Conservation (phyloP, 2,329 filamentous ascomycete genomes). For the Fusarium odoratissimum region DNA sequence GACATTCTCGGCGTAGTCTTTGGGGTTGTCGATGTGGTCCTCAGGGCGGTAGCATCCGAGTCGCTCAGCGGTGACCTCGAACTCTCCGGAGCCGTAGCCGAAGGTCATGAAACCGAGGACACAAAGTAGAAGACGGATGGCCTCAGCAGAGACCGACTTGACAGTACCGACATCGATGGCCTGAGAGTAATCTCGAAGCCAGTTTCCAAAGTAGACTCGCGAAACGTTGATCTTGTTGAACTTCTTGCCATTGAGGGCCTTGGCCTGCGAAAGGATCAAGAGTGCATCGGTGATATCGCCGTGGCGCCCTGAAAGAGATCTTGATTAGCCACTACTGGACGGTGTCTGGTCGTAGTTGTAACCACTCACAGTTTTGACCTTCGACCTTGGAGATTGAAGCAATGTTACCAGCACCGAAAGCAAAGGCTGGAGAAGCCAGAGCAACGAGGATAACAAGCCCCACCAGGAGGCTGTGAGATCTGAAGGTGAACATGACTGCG, state of each 20-base stretch:
- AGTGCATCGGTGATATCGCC: constrained; percentile 94
- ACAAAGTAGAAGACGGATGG: constrained; percentile 89
- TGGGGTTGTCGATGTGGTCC: constrained; percentile 80
- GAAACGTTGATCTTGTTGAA: constrained; percentile 90
- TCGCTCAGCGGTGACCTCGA: constrained; percentile 84
- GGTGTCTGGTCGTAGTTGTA: not conserved
- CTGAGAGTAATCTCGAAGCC: constrained; percentile 93
- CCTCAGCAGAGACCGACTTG: constrained; percentile 90
- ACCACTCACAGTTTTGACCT: constrained; percentile 78
- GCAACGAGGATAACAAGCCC: constrained; percentile 71
- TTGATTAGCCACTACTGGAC: constrained; percentile 14
- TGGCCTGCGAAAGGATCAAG: constrained; percentile 73
- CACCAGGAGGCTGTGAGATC: constrained; percentile 63
- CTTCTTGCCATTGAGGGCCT: constrained; percentile 73
- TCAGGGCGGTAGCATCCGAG: constrained; percentile 87
- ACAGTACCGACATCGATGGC: constrained; percentile 93
- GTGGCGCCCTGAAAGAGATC: constrained; percentile 71
- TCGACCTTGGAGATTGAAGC: constrained; percentile 83
- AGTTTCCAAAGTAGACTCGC: constrained; percentile 95
- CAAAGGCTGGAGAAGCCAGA: constrained; percentile 75
- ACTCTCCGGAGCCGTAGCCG: constrained; percentile 85
- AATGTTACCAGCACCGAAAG: constrained; percentile 92
- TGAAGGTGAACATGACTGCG: constrained; percentile 60
- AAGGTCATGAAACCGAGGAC: constrained; percentile 91
- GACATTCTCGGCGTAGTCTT: constrained; percentile 88